Percentiles rank a stretch among this genome's conserved stretches.
Evolutionary conservation across 1,139 yeast species (phyloP).

Genomic region (Debaryomyces sp.): DNA sequence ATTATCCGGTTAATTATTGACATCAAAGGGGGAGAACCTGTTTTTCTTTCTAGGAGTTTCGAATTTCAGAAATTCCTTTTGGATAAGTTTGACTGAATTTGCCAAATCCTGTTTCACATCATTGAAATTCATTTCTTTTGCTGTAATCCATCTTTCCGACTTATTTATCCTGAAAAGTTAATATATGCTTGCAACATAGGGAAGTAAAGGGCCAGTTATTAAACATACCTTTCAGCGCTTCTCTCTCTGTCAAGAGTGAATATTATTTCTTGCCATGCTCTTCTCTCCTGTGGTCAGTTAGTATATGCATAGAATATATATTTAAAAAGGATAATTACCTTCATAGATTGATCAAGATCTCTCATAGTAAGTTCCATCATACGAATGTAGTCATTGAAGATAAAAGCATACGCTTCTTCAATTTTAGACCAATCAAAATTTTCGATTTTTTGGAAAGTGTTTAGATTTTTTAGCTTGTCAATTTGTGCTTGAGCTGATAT

Average conservation of each 20-base stretch:
- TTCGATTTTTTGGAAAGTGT: slow-evolving; percentile 1
- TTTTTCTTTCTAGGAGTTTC: slow-evolving; percentile 2
- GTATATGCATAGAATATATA: not conserved
- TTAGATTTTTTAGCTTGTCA: not conserved
- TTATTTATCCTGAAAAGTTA: slow-evolving; percentile 14
- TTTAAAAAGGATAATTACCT: slow-evolving; percentile 1
- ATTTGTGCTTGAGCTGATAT: slow-evolving; percentile 1
- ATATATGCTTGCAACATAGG: not conserved
- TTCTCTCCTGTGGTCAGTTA: slow-evolving; percentile 14
- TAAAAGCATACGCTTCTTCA: slow-evolving; percentile 5
- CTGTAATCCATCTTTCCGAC: slow-evolving; percentile 23
- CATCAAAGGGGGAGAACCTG: slow-evolving; percentile 2
- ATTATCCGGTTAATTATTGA: not conserved
- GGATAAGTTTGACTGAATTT: slow-evolving; percentile 21
- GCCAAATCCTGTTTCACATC: slow-evolving; percentile 18
- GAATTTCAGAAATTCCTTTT: slow-evolving; percentile 11
- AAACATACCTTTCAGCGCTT: slow-evolving; percentile 20
- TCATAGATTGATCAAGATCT: slow-evolving; percentile 4
- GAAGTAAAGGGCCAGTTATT: not conserved
- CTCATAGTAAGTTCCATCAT: slow-evolving; percentile 1
- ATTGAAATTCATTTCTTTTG: slow-evolving; percentile 19
- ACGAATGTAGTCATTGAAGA: slow-evolving; percentile 5
- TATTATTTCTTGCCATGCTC: slow-evolving; percentile 25
- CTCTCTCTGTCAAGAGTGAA: slow-evolving; percentile 24
- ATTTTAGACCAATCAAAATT: slow-evolving; percentile 8